These are phyloP conservation scores for Naganishia liquefaciens DNA, from an alignment of 1,284 basidiomycete species.

Conservation along the genomic window DNA sequence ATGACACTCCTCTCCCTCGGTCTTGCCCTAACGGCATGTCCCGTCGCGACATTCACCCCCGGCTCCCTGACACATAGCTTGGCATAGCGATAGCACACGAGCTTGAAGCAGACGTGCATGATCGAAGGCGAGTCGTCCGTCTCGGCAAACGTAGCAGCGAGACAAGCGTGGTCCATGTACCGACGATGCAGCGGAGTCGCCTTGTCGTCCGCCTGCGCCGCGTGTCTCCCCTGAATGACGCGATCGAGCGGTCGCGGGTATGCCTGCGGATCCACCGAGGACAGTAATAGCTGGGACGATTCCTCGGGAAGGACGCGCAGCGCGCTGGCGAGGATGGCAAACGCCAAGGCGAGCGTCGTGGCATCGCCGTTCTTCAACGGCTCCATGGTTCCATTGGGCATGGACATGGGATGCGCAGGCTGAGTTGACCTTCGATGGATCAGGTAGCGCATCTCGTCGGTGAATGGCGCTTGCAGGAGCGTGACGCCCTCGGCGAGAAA, in stretches of 20 bases:
- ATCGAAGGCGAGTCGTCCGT: conserved; percentile 43
- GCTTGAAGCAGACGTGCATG: conserved; percentile 49
- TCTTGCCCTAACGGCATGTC: conserved; percentile 25
- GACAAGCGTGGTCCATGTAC: conserved; percentile 47
- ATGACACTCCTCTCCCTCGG: conserved; percentile 38
- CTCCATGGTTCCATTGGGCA: neutral
- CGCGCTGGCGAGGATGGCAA: conserved; percentile 44
- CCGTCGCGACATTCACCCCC: conserved; percentile 9
- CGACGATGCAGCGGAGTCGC: conserved; percentile 46
- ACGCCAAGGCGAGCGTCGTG: conserved; percentile 47
- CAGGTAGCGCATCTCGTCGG: conserved; percentile 43
- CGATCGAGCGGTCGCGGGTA: conserved; percentile 37
- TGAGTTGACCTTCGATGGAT: conserved; percentile 37
- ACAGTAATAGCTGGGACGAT: conserved; percentile 45
- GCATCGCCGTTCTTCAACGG: conserved; percentile 45
- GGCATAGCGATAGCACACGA: conserved; percentile 46
- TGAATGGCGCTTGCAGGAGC: conserved; percentile 46
- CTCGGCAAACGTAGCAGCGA: conserved; percentile 44
- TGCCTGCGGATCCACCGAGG: conserved; percentile 34
- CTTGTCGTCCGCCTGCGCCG: conserved; percentile 36
- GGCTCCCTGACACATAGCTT: conserved; percentile 35
- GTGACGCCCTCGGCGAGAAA: conserved; percentile 50
- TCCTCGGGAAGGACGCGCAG: conserved; percentile 48
- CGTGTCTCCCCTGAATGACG: conserved; percentile 34
- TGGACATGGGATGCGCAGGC: conserved; percentile 2